phyloP scores from a whole-genome alignment of 2,329 filamentous ascomycete species.

The Aspergillus tanneri region DNA sequence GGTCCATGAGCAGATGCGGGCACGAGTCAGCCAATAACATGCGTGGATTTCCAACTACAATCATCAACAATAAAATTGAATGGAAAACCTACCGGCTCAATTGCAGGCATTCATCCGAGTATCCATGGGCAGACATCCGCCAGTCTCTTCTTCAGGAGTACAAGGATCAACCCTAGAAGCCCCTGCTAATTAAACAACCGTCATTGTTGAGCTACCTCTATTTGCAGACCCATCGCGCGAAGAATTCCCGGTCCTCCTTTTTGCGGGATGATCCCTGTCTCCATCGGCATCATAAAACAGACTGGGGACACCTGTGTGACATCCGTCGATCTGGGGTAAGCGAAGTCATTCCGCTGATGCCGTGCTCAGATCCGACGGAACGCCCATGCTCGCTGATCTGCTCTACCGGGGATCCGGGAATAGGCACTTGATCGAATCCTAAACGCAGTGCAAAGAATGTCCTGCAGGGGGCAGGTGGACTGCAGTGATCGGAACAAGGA shows the following conservation, averaged over 20 bases:
- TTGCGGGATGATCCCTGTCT: conserved; percentile 14
- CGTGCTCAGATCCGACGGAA: conserved; percentile 10
- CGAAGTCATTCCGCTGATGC: conserved; percentile 7
- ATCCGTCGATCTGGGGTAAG: conserved; percentile 20
- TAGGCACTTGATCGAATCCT: conserved; percentile 5
- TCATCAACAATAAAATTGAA: too few species aligned
- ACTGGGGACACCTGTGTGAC: conserved; percentile 18
- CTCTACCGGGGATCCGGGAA: background rate
- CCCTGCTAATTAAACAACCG: conserved; percentile 8
- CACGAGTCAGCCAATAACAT: background rate
- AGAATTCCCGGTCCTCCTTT: conserved; percentile 4
- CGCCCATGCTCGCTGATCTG: conserved; percentile 3
- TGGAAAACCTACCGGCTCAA: too few species aligned
- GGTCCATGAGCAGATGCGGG: too few species aligned
- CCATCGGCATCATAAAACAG: conserved; percentile 21
- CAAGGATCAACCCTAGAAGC: background rate
- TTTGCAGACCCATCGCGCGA: conserved; percentile 13
- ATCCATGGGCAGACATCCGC: background rate
- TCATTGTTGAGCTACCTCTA: conserved; percentile 7
- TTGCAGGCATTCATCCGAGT: background rate
- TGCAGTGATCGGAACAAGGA: too few species aligned
- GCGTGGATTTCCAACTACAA: too few species aligned
- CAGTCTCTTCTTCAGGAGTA: background rate
- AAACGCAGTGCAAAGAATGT: background rate
- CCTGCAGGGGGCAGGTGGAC: background rate